These are phyloP conservation scores for Boletus hoseneyae DNA, from an alignment of 1,284 basidiomycete genomes.

Conservation along the genomic window DNA sequence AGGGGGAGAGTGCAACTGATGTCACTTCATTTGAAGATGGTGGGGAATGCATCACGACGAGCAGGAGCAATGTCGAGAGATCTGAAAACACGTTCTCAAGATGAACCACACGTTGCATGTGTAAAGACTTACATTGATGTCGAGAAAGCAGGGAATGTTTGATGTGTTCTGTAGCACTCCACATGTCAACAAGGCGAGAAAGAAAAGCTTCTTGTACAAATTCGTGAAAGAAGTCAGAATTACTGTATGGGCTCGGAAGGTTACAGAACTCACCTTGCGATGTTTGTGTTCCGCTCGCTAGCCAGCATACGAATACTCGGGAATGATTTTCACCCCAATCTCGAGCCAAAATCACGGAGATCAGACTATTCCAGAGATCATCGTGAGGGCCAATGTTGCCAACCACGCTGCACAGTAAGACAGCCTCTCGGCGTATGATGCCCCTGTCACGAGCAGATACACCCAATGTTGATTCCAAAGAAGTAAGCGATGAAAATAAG, in stretches of 20 bases:
- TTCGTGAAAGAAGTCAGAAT: slow-evolving; percentile 10
- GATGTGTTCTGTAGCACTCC: slow-evolving; percentile 66
- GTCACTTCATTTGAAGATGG: slow-evolving; percentile 39
- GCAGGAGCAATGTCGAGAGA: slow-evolving; percentile 67
- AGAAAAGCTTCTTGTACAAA: slow-evolving; percentile 51
- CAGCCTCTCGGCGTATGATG: slow-evolving; percentile 50
- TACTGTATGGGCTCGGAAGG: not conserved
- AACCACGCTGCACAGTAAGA: slow-evolving; percentile 46
- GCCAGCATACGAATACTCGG: slow-evolving; percentile 66
- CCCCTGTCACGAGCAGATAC: slow-evolving; percentile 36
- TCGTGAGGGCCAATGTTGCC: slow-evolving; percentile 43
- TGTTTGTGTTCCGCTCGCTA: slow-evolving; percentile 37
- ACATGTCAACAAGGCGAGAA: slow-evolving; percentile 49
- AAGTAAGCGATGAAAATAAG: slow-evolving; percentile 46
- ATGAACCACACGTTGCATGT: not conserved
- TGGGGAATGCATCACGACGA: slow-evolving; percentile 59
- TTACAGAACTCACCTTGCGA: slow-evolving; percentile 38
- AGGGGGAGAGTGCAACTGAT: slow-evolving; percentile 49
- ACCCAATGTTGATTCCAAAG: slow-evolving; percentile 27
- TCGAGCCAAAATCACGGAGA: slow-evolving; percentile 48
- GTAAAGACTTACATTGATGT: slow-evolving; percentile 56
- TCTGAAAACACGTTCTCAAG: slow-evolving; percentile 39
- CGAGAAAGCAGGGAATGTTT: slow-evolving; percentile 67
- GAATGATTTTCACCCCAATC: slow-evolving; percentile 59
- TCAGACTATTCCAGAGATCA: slow-evolving; percentile 52